phyloP scores from a whole-genome alignment of 352 stramenopile species.

The Phytophthora colocasiae region DNA sequence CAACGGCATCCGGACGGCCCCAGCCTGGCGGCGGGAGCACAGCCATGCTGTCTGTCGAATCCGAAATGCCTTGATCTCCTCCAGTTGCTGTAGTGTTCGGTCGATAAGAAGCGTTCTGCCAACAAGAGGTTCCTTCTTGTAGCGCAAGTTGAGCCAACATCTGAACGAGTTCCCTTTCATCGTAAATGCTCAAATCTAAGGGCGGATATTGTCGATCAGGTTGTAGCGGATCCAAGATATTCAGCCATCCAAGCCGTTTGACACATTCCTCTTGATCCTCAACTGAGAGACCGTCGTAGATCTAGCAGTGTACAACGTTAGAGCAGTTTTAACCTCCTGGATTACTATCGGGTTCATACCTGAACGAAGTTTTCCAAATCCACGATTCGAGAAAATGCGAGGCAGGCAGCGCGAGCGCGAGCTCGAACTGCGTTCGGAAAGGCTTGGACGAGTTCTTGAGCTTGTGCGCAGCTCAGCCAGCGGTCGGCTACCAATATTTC shows the following conservation, averaged over 20 bases:
- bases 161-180: constrained; percentile 83
- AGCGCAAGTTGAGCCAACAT: constrained; percentile 79
- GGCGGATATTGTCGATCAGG: constrained; percentile 76
- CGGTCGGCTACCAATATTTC: constrained; percentile 61
- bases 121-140: constrained; percentile 46
- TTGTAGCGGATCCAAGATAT: constrained; percentile 81
- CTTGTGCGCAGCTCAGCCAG: constrained; percentile 63
- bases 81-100: constrained; percentile 8
- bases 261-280: constrained; percentile 72
- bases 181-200: constrained; percentile 72
- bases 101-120: constrained; percentile 31
- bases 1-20: constrained; percentile 58
- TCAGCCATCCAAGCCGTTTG: constrained; percentile 83
- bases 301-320: constrained; percentile 34
- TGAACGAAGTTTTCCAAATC: constrained; percentile 81
- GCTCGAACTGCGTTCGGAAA: constrained; percentile 61
- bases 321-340: not conserved
- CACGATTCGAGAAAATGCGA: constrained; percentile 70
- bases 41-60: not conserved
- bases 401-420: constrained; percentile 58
- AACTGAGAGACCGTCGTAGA: constrained; percentile 52
- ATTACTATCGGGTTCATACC: constrained; percentile 27
- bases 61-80: not conserved
- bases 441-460: constrained; percentile 40
- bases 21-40: constrained; percentile 53